These are phyloP conservation scores for Cucumis sativus DNA, from an alignment of 306 rosid species.

Conservation along the genomic window DNA sequence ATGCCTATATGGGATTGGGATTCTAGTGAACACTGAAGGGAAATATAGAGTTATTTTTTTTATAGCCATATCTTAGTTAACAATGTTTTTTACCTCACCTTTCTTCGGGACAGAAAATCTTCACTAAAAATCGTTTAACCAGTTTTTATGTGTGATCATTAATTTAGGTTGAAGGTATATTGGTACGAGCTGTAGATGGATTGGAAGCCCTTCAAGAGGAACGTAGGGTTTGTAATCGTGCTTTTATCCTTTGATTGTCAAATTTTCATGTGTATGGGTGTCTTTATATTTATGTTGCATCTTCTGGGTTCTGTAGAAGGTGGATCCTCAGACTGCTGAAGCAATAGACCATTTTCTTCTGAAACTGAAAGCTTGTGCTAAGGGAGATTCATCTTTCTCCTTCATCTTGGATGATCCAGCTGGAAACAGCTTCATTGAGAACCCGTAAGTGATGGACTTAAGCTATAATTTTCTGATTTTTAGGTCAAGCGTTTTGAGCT, in stretches of 20 bases:
- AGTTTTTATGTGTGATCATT: constrained; percentile 3
- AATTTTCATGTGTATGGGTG: background rate
- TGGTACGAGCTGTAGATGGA: constrained; percentile 66
- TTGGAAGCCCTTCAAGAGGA: constrained; percentile 80
- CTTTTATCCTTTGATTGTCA: background rate
- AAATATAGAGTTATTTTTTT: background rate
- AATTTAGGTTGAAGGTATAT: constrained; percentile 77
- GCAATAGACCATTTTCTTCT: constrained; percentile 73
- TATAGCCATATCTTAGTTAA: background rate
- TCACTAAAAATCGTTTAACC: background rate
- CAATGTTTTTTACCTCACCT: background rate
- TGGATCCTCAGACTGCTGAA: constrained; percentile 68
- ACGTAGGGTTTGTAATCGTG: constrained; percentile 47
- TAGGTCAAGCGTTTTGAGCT: background rate
- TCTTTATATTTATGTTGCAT: constrained; percentile 4
- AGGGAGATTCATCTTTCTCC: constrained; percentile 50
- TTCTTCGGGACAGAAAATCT: background rate
- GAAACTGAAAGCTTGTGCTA: constrained; percentile 64
- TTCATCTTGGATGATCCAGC: constrained; percentile 87
- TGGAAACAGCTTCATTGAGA: constrained; percentile 95
- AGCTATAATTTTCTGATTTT: background rate
- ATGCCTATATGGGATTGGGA: background rate
- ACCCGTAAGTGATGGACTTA: constrained; percentile 48
- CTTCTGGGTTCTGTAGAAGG: constrained; percentile 44
- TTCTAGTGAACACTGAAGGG: background rate